Conservation (phyloP, 768 basidiomycete species). For the Sarcomyxa edulis region DNA sequence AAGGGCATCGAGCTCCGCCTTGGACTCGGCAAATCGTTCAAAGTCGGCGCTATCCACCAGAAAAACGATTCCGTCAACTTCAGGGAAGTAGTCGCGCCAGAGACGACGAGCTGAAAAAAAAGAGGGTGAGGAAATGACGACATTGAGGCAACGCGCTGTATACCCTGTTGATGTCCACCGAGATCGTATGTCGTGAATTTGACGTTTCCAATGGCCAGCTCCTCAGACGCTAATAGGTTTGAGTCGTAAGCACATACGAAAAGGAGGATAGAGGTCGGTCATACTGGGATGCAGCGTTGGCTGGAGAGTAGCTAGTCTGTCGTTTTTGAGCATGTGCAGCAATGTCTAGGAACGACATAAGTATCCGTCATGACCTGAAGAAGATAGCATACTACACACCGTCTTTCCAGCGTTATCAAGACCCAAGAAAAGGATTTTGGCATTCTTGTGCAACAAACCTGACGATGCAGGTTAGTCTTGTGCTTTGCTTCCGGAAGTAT, state of each 20-base stretch:
- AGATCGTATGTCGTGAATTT: slow-evolving; percentile 99
- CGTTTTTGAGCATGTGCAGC: slow-evolving; percentile 99
- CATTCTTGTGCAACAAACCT: slow-evolving; percentile 96
- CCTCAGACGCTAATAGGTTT: slow-evolving; percentile 80
- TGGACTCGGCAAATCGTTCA: slow-evolving; percentile 94
- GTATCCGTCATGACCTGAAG: slow-evolving; percentile 2
- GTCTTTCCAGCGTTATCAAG: slow-evolving; percentile 99
- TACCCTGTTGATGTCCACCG: slow-evolving; percentile 96
- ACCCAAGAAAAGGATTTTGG: slow-evolving; percentile 98
- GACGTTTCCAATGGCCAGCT: slow-evolving; percentile 96
- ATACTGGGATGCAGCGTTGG: slow-evolving; percentile 97
- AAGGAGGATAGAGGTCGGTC: slow-evolving; percentile 17
- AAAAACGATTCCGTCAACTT: slow-evolving; percentile 98
- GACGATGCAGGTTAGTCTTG: not conserved
- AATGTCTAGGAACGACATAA: slow-evolving; percentile 57
- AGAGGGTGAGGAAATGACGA: slow-evolving; percentile 1
- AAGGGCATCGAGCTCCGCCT: slow-evolving; percentile 94
- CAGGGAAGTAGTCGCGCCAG: slow-evolving; percentile 99
- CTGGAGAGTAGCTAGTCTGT: slow-evolving; percentile 93
- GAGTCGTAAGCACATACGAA: slow-evolving; percentile 8
- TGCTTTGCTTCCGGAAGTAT: too few relatives aligned
- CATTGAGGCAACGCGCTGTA: slow-evolving; percentile 10
- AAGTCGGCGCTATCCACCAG: slow-evolving; percentile 96
- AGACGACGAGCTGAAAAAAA: slow-evolving; percentile 74
- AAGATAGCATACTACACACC: slow-evolving; percentile 38